phyloP scores from a whole-genome alignment of 2,329 filamentous ascomycete genomes.

The Apiospora saccharicola region DNA sequence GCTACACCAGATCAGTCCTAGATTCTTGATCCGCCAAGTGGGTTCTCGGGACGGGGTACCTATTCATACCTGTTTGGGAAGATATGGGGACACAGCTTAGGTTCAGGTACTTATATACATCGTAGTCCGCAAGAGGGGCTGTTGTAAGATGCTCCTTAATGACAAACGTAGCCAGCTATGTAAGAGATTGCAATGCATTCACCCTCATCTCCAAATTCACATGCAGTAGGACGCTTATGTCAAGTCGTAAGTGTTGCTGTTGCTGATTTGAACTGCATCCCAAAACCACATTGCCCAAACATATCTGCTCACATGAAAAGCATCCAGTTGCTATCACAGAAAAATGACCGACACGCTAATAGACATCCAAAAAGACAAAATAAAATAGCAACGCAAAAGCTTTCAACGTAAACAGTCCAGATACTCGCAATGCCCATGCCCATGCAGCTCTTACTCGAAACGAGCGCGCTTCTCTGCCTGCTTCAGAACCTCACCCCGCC shows the following conservation, averaged over 20 bases:
- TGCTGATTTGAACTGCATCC: neutral
- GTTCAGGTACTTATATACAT: neutral
- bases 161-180: too few species aligned
- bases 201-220: neutral
- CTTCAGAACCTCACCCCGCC: neutral
- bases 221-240: neutral
- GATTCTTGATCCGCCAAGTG: neutral
- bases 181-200: neutral
- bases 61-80: neutral
- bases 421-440: too few species aligned
- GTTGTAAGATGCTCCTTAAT: neutral
- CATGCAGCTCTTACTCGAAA: neutral
- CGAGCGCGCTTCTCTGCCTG: neutral
- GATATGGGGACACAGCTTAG: neutral
- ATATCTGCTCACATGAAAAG: neutral
- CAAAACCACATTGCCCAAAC: neutral
- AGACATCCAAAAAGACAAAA: neutral
- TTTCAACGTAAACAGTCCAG: too few species aligned
- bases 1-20: neutral
- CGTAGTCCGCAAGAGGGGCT: neutral
- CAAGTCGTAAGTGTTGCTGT: neutral
- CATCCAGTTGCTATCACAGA: neutral
- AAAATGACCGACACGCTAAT: slow-evolving; percentile 16
- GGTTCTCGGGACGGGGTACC: neutral
- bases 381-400: neutral